Percentiles rank a stretch among this genome's conserved stretches.
Conservation (phyloP, 75 land plant genomes). For the Gnetum montanum region DNA sequence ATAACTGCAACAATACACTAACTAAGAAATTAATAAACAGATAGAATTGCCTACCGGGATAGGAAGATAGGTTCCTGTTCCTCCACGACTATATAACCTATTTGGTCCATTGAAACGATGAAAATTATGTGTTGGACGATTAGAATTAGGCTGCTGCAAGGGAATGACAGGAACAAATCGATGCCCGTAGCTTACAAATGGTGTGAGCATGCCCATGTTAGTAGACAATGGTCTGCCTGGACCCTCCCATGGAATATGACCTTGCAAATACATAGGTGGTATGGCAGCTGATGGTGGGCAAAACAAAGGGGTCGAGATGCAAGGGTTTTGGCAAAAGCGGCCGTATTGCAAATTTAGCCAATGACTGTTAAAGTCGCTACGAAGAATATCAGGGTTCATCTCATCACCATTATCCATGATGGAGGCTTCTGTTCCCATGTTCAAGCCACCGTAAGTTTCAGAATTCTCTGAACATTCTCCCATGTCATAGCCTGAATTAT, state of each 20-base stretch:
- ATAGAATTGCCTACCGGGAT: conserved; percentile 49
- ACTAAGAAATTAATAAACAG: too few species aligned
- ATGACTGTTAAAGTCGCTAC: conserved; percentile 60
- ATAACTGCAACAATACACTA: not conserved
- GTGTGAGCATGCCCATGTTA: conserved; percentile 33
- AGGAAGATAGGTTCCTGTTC: conserved; percentile 90
- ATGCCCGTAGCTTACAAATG: conserved; percentile 31
- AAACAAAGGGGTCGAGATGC: conserved; percentile 11
- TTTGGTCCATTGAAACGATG: conserved; percentile 17
- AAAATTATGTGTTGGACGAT: conserved; percentile 22
- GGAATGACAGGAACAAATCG: conserved; percentile 40
- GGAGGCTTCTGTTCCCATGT: conserved; percentile 8
- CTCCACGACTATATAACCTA: conserved; percentile 37
- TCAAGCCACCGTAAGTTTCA: conserved; percentile 18
- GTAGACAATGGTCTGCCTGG: conserved; percentile 52
- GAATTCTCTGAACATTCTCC: conserved; percentile 28
- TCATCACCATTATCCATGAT: conserved; percentile 18
- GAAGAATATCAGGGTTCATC: conserved; percentile 54
- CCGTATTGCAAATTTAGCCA: conserved; percentile 63
- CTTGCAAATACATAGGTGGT: conserved; percentile 48
- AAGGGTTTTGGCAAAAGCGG: conserved; percentile 47
- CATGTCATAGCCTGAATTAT: conserved; percentile 17
- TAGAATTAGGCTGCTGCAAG: conserved; percentile 35
- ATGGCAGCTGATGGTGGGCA: conserved; percentile 33
- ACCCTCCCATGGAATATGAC: conserved; percentile 57